phyloP scores from a whole-genome alignment of 306 rosid genomes.

The Fragaria ananassa region DNA sequence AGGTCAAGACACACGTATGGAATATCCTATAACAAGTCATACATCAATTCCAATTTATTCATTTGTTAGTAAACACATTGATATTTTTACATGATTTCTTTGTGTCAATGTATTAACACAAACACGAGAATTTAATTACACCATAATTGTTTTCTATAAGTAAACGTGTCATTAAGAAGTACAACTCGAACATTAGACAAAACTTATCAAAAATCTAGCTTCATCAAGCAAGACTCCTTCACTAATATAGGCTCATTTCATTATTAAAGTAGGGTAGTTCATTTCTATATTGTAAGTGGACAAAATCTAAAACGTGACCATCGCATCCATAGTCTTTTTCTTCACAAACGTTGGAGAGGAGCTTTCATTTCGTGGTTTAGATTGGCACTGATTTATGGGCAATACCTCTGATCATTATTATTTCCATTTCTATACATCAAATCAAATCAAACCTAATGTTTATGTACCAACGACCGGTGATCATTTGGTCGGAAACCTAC shows the following conservation, averaged over 20 bases:
- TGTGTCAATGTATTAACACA: too few relatives aligned
- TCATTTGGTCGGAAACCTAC: slow-evolving; percentile 24
- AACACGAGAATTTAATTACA: too few relatives aligned
- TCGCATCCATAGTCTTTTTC: slow-evolving; percentile 19
- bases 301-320: slow-evolving; percentile 14
- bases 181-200: too few relatives aligned
- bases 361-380: slow-evolving; percentile 12
- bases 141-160: too few relatives aligned
- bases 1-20: too few relatives aligned
- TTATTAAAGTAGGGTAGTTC: not conserved
- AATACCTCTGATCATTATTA: slow-evolving; percentile 5
- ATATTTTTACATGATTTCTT: too few relatives aligned
- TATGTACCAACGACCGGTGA: slow-evolving; percentile 6
- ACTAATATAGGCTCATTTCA: not conserved
- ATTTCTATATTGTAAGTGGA: slow-evolving; percentile 10
- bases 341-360: slow-evolving; percentile 6
- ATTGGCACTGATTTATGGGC: slow-evolving; percentile 11
- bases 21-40: too few relatives aligned
- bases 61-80: too few relatives aligned
- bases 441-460: slow-evolving; percentile 2
- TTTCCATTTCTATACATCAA: not conserved
- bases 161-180: too few relatives aligned
- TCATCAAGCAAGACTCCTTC: not conserved
- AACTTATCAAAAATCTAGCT: not conserved
- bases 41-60: too few relatives aligned